These are phyloP conservation scores for Leccinum huronense DNA, from an alignment of 1,284 basidiomycete genomes.

Conservation along the genomic window DNA sequence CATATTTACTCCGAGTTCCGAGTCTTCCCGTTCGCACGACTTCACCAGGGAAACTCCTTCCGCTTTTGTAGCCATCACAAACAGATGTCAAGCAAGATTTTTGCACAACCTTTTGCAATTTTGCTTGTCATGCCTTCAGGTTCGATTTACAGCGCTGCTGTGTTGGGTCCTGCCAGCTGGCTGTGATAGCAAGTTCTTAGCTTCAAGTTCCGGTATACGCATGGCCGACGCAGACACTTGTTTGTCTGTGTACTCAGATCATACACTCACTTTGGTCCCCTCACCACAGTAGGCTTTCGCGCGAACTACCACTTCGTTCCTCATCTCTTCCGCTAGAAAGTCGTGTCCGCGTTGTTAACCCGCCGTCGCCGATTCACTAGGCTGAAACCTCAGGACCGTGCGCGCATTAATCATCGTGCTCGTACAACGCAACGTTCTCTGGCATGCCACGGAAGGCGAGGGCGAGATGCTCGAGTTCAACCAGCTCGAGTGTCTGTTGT, in stretches of 20 bases:
- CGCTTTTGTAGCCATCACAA: too few relatives aligned
- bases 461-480: constrained; percentile 79
- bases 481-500: constrained; percentile 73
- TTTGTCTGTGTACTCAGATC: constrained; percentile 70
- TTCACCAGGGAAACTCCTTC: too few relatives aligned
- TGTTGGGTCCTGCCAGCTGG: not conserved
- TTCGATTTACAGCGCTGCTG: too few relatives aligned
- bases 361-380: constrained; percentile 73
- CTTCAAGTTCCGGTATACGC: constrained; percentile 3
- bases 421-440: constrained; percentile 90
- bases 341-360: constrained; percentile 80
- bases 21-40: too few relatives aligned
- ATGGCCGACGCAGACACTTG: constrained; percentile 75
- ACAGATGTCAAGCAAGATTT: too few relatives aligned
- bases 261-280: constrained; percentile 74
- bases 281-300: constrained; percentile 56
- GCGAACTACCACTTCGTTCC: not conserved
- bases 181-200: not conserved
- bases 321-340: constrained; percentile 50
- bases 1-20: too few relatives aligned
- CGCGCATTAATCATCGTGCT: constrained; percentile 79
- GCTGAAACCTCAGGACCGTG: constrained; percentile 58
- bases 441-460: constrained; percentile 77
- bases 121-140: too few relatives aligned
- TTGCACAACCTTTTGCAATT: too few relatives aligned